Conservation (phyloP, 352 stramenopile species). For the Globisporangium orthogonon region DNA sequence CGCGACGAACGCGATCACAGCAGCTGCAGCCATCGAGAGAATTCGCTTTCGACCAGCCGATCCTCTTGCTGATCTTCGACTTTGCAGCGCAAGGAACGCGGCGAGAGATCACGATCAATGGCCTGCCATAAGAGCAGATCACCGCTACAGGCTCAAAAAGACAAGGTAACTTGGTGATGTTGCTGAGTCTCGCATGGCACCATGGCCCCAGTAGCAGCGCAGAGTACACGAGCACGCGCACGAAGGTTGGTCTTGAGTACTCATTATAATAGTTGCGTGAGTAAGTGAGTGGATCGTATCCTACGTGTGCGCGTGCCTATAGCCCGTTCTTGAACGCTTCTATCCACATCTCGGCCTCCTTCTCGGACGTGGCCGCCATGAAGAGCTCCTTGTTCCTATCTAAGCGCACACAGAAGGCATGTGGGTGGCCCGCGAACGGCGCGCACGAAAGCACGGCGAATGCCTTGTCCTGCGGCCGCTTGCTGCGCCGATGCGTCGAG, state of each 20-base stretch:
- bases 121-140: no score
- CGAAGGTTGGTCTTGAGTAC: no score
- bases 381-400: constrained; percentile 50
- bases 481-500: constrained; percentile 22
- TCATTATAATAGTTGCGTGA: not conserved
- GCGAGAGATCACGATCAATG: not conserved
- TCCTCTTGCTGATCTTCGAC: no score
- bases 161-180: no score
- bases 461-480: constrained; percentile 26
- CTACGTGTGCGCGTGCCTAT: not conserved
- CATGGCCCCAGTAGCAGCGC: no score
- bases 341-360: constrained; percentile 46
- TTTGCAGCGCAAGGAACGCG: no score
- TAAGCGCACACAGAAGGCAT: constrained; percentile 46
- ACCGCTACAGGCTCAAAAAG: no score
- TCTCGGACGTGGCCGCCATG: constrained; percentile 34
- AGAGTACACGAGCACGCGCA: no score
- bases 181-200: no score
- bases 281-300: not conserved
- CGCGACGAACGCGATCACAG: no score
- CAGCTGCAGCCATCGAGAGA: no score
- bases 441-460: constrained; percentile 43
- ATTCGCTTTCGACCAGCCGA: no score
- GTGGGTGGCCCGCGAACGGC: constrained; percentile 27
- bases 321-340: constrained; percentile 36